Evolutionary conservation across 129 eudicot species (phyloP).

Genomic region (Logfia minima): DNA sequence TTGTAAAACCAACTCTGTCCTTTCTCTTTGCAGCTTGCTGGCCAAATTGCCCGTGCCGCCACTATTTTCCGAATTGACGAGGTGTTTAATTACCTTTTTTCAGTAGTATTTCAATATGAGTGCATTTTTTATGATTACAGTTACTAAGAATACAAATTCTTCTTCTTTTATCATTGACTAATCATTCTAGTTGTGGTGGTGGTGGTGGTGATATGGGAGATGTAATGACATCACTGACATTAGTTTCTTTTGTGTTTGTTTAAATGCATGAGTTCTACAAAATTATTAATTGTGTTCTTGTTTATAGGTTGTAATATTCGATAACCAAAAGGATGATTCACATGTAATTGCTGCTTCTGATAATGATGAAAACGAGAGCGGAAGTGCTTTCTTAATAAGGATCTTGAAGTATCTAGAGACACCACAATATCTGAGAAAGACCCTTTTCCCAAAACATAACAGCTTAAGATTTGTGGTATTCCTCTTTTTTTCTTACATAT

Average conservation of each 20-base stretch:
- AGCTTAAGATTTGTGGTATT: conserved; percentile 84
- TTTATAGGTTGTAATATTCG: conserved; percentile 78
- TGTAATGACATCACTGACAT: conserved; percentile 1
- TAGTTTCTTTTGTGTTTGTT: neutral
- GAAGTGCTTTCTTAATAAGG: conserved; percentile 74
- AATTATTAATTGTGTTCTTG: neutral
- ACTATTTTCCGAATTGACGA: conserved; percentile 87
- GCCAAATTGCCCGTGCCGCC: conserved; percentile 95
- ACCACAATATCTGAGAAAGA: conserved; percentile 91
- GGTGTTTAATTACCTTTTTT: conserved; percentile 38
- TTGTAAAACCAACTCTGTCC: neutral
- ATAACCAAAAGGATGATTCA: conserved; percentile 49
- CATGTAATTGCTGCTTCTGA: conserved; percentile 42
- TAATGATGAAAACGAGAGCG: conserved; percentile 69
- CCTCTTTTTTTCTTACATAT: neutral
- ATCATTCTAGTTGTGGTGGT: neutral
- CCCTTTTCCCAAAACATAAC: conserved; percentile 81
- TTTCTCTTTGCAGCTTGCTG: conserved; percentile 64
- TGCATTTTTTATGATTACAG: neutral
- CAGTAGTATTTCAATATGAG: neutral
- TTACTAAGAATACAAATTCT: neutral
- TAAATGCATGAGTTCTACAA: conserved; percentile 4
- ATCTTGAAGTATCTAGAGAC: conserved; percentile 90
- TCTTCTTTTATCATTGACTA: neutral
- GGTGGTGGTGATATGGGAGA: neutral